Evolutionary conservation across 148 eudicot species (phyloP).

Genomic region (Spergularia marina): DNA sequence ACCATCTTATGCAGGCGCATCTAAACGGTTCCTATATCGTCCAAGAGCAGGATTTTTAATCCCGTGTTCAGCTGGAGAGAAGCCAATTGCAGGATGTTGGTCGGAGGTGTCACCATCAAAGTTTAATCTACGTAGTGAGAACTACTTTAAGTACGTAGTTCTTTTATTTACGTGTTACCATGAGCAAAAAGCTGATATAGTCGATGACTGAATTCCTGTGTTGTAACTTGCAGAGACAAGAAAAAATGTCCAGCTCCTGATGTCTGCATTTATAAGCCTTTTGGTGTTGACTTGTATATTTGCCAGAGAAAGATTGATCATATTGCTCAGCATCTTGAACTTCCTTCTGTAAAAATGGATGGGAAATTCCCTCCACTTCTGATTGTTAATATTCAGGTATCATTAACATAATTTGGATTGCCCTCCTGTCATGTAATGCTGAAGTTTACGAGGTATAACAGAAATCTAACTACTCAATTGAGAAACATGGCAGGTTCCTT

Average conservation of each 20-base stretch:
- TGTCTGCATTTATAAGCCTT: constrained; percentile 50
- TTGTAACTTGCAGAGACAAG: constrained; percentile 59
- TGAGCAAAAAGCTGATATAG: background rate
- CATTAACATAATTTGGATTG: background rate
- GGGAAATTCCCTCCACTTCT: constrained; percentile 57
- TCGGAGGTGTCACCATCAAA: constrained; percentile 59
- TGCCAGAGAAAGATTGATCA: constrained; percentile 68
- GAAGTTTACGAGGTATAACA: background rate
- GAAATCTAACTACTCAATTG: background rate
- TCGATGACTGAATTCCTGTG: background rate
- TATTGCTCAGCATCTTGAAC: constrained; percentile 80
- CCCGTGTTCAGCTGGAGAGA: constrained; percentile 55
- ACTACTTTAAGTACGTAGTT: constrained; percentile 56
- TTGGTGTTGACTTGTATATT: constrained; percentile 72
- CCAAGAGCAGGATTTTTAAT: constrained; percentile 68
- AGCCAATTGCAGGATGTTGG: constrained; percentile 58
- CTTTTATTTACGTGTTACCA: background rate
- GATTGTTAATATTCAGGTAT: constrained; percentile 79
- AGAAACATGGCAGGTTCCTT: constrained; percentile 52
- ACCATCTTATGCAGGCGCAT: constrained; percentile 39
- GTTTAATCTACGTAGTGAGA: constrained; percentile 62
- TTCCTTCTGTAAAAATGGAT: constrained; percentile 49
- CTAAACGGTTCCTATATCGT: constrained; percentile 46
- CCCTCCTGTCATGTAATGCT: background rate
- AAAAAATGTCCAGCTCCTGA: constrained; percentile 61